Evolutionary conservation across 371 early-diverging fungal species (phyloP), one percentile per base, ranked within the genome.

Genomic region (Dinochytrium kinnereticum): DNA sequence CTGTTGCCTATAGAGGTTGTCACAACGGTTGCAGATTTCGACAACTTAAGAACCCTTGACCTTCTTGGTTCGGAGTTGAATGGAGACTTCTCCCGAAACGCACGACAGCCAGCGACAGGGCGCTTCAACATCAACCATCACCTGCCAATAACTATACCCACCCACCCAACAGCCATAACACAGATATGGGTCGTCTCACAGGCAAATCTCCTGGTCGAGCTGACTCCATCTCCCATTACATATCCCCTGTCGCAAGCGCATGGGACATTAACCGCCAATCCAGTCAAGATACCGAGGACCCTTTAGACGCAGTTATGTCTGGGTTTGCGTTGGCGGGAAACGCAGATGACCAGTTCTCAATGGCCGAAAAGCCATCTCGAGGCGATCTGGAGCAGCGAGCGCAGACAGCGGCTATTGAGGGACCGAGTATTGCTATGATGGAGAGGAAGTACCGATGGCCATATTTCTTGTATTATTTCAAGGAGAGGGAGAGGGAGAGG

Each of bases 401-500:
- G 34, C 64, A 33, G 64, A 61, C 28, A 17, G 15, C 7, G 57
- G 34, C 26, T 28, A 33, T 31, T 5, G 38, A 61, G 36, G 64
- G 36, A 7, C 57, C 57, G 30, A 21, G 30, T 7, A 50, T 69
- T 24, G 31, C 26, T 51, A 33, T 36, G 59, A 59, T 70, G 30
- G 70, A 59, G 59, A 26, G 49, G 44, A 17, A 31, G 44, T 70
- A 34, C 28, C 51, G 24, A 24, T 24, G 59, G 59, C 33, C 51
- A 2, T 38, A 13, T 2, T 59, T 57, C 28, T 36, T 70, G 3
- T 59, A 70, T 49, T 19, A 34, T 39, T 76, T 76, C 38, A 40
- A 31, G 28, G 69, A 68, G 55, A 7, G 31, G 34, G 34, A 72
- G 1, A 37, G 55, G 55, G 76, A 76, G 51, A 51, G 76, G 31